phyloP scores from a whole-genome alignment of 352 stramenopile species.

The Globisporangium polare region DNA sequence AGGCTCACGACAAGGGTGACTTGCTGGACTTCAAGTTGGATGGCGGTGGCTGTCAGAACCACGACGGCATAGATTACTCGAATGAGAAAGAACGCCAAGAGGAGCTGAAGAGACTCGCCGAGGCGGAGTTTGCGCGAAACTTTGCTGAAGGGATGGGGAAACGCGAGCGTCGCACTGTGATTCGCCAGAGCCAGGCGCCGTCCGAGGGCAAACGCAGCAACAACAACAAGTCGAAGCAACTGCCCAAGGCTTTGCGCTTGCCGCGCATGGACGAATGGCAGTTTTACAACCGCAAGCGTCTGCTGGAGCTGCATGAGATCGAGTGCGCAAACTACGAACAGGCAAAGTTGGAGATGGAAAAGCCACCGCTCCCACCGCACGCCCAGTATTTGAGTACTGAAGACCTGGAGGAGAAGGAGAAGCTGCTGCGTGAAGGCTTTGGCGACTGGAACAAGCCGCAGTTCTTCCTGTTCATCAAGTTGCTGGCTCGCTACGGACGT shows the following conservation, averaged over 20 bases:
- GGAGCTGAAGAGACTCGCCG: conserved; percentile 78
- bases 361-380: conserved; percentile 65
- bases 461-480: conserved; percentile 84
- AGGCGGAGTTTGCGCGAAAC: conserved; percentile 75
- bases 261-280: conserved; percentile 88
- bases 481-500: conserved; percentile 75
- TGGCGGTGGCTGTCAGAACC: conserved; percentile 92
- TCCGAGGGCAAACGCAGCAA: conserved; percentile 44
- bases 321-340: conserved; percentile 77
- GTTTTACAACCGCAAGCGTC: conserved; percentile 79
- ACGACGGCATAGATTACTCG: conserved; percentile 96
- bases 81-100: conserved; percentile 88
- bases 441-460: conserved; percentile 87
- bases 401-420: conserved; percentile 89
- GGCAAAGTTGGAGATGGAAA: conserved; percentile 73
- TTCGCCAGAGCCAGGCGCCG: conserved; percentile 51
- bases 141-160: conserved; percentile 84
- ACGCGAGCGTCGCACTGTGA: conserved; percentile 73
- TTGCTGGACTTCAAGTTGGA: conserved; percentile 92
- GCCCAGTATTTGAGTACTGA: conserved; percentile 82
- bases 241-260: conserved; percentile 75
- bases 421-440: conserved; percentile 84
- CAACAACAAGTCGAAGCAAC: conserved; percentile 62
- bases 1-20: conserved; percentile 82
- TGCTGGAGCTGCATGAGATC: conserved; percentile 81